Percentiles rank a stretch among this genome's conserved stretches.
These are phyloP conservation scores for Carpinus viminea DNA, from an alignment of 306 rosid genomes.

Conservation along the genomic window DNA sequence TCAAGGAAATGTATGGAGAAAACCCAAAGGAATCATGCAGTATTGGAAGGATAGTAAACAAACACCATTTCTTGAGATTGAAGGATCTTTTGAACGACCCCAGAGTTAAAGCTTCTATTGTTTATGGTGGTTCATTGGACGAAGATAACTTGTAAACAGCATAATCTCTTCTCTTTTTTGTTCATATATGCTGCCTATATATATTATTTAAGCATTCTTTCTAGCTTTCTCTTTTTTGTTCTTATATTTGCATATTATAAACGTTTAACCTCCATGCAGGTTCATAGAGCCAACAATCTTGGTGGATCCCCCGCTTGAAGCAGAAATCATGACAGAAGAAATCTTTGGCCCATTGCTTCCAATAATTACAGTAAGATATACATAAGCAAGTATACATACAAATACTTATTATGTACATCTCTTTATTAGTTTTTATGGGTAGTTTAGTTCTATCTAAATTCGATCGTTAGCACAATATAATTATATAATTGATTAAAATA, in stretches of 20 bases:
- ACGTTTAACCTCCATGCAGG: conserved; percentile 50
- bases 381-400: not conserved
- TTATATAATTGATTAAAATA: no score
- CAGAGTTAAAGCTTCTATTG: conserved; percentile 44
- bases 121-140: conserved; percentile 64
- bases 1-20: conserved; percentile 58
- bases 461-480: no score
- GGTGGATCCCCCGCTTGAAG: conserved; percentile 67
- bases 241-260: not conserved
- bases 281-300: conserved; percentile 79
- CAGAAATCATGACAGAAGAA: conserved; percentile 69
- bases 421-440: not conserved
- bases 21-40: conserved; percentile 41
- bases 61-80: conserved; percentile 50
- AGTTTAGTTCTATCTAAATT: no score
- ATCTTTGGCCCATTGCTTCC: conserved; percentile 85
- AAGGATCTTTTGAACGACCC: conserved; percentile 48
- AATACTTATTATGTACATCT: not conserved
- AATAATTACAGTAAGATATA: conserved; percentile 55
- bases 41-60: conserved; percentile 59
- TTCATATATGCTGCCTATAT: not conserved
- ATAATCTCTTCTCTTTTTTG: not conserved
- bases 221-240: no score
- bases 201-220: not conserved
- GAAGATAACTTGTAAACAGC: conserved; percentile 56